A percentile compares a stretch with the other conserved stretches of the same genome.
Conservation (phyloP, 2,329 filamentous ascomycete species). For the Colletotrichum sp. region DNA sequence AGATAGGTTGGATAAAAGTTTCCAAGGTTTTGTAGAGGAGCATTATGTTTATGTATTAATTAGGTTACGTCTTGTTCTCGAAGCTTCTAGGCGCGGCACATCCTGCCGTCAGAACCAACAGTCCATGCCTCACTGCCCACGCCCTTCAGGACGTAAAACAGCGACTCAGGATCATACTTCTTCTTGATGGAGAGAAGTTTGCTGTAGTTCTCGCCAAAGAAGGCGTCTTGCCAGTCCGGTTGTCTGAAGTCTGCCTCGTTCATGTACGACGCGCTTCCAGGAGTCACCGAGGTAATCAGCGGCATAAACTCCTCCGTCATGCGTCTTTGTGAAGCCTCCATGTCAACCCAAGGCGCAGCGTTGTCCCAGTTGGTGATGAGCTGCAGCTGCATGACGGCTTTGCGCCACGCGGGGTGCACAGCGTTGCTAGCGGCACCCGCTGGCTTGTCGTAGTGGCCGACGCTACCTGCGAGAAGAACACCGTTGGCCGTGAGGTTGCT, state of each 20-base stretch:
- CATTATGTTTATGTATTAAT: background rate
- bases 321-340: slow-evolving; percentile 28
- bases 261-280: slow-evolving; percentile 49
- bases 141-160: slow-evolving; percentile 52
- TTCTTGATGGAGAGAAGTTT: slow-evolving; percentile 51
- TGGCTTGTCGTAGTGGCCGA: slow-evolving; percentile 31
- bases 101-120: slow-evolving; percentile 40
- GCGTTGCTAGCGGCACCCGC: slow-evolving; percentile 36
- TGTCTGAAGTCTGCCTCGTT: slow-evolving; percentile 57
- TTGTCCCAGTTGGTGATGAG: slow-evolving; percentile 31
- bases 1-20: fast-evolving
- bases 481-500: slow-evolving; percentile 33
- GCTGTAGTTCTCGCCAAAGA: slow-evolving; percentile 53
- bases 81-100: slow-evolving; percentile 36
- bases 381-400: slow-evolving; percentile 35
- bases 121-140: slow-evolving; percentile 58
- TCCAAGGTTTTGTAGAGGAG: fast-evolving
- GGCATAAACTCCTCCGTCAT: slow-evolving; percentile 37
- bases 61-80: background rate
- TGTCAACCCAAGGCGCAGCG: slow-evolving; percentile 24
- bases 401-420: slow-evolving; percentile 43
- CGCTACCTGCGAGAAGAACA: slow-evolving; percentile 33
- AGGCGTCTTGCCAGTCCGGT: slow-evolving; percentile 44
- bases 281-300: slow-evolving; percentile 38
- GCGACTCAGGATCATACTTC: slow-evolving; percentile 49